These are phyloP conservation scores for Pelargonium exstipulatum DNA, from an alignment of 441 rosid species.

Conservation along the genomic window DNA sequence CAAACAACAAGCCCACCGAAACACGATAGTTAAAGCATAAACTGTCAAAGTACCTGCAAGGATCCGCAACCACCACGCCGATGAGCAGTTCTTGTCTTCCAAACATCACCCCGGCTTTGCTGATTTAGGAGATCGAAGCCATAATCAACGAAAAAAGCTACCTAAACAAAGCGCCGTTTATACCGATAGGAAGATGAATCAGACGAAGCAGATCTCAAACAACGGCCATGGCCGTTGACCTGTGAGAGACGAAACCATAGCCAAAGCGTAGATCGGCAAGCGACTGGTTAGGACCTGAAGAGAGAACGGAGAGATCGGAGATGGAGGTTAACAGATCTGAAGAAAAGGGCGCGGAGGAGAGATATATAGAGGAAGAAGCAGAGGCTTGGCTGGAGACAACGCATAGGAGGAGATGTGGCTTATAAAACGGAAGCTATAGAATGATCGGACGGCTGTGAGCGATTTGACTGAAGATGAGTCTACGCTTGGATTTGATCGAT, in stretches of 20 bases:
- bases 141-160: neutral
- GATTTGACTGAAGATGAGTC: neutral
- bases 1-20: too few species aligned
- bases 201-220: neutral
- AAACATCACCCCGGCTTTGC: too few species aligned
- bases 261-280: neutral
- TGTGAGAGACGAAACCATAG: neutral
- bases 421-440: neutral
- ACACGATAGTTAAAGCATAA: too few species aligned
- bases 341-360: neutral
- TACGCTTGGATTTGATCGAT: constrained; percentile 15
- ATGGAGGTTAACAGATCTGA: neutral
- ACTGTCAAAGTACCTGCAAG: too few species aligned
- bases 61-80: too few species aligned
- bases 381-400: neutral
- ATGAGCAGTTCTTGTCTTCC: too few species aligned
- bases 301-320: neutral
- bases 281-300: too few species aligned
- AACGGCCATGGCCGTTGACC: neutral
- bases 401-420: neutral
- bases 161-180: neutral
- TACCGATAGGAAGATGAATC: neutral
- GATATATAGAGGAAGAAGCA: neutral
- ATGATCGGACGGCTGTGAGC: neutral
- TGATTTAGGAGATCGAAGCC: too few species aligned